These are phyloP conservation scores for Saturnispora dispora DNA, from an alignment of 805 yeast species.

Conservation along the genomic window DNA sequence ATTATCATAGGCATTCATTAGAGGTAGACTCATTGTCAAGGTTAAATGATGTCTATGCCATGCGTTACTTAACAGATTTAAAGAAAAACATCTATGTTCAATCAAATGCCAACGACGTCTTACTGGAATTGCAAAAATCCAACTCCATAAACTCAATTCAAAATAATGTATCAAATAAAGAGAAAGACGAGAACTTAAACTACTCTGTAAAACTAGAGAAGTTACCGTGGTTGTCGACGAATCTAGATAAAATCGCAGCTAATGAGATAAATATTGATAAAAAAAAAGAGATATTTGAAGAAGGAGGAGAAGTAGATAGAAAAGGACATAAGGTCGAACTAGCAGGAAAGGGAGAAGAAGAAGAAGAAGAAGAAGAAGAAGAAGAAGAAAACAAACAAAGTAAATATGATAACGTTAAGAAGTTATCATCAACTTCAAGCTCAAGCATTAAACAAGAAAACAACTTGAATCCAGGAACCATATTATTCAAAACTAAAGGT, in stretches of 20 bases:
- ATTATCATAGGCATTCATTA: slow-evolving; percentile 3
- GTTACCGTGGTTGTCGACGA: not conserved
- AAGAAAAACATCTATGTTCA: slow-evolving; percentile 3
- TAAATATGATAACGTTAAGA: not conserved
- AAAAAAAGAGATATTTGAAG: not conserved
- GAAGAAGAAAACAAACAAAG: not conserved
- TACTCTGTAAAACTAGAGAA: slow-evolving; percentile 5
- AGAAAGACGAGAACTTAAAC: not conserved
- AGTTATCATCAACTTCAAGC: not conserved
- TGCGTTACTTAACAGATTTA: slow-evolving; percentile 2
- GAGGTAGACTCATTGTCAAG: not conserved
- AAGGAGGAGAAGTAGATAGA: not conserved
- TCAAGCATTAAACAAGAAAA: not conserved
- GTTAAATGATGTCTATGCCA: slow-evolving; percentile 4
- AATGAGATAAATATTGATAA: not conserved
- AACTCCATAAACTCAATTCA: slow-evolving; percentile 1
- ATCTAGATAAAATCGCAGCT: not conserved
- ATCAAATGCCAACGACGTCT: not conserved
- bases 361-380: not conserved
- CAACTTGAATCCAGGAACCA: not conserved
- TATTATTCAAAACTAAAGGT: slow-evolving; percentile 4
- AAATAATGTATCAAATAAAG: not conserved
- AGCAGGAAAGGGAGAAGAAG: not conserved
- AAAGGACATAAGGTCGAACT: not conserved
- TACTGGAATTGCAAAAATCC: not conserved